phyloP scores from a whole-genome alignment of 108 stramenopile species.

The Fragilariopsis cylindrus region DNA sequence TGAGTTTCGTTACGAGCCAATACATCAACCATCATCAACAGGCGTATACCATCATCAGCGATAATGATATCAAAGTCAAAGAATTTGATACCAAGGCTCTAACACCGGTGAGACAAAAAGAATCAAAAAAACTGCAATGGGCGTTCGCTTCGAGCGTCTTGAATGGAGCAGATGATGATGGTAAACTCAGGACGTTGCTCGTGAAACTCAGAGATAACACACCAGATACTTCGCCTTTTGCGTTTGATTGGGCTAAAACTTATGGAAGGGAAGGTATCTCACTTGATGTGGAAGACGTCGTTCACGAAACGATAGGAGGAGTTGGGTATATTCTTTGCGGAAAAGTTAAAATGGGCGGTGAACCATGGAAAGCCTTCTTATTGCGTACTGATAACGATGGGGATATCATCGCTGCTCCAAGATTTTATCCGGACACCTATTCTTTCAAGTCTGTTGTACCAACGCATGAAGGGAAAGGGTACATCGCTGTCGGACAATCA shows the following conservation, averaged over 20 bases:
- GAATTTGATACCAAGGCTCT: not conserved
- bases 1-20: no score
- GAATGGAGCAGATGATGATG: not conserved
- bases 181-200: not conserved
- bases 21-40: no score
- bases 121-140: not conserved
- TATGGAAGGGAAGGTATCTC: not conserved
- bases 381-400: no score
- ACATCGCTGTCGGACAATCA: not conserved
- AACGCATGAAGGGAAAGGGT: not conserved
- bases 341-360: not conserved
- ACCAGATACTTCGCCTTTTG: not conserved
- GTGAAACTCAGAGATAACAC: not conserved
- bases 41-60: no score
- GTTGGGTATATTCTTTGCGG: not conserved
- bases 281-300: not conserved
- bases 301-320: no score
- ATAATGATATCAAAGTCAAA: no score
- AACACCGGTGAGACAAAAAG: not conserved
- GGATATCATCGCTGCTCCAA: no score
- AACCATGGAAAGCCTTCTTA: no score
- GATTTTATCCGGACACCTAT: no score
- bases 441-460: not conserved
- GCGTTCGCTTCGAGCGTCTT: not conserved
- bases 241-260: not conserved